These are phyloP conservation scores for Saccharomycopsis hybrid DNA, from an alignment of 1,139 yeast genomes.

Conservation along the genomic window DNA sequence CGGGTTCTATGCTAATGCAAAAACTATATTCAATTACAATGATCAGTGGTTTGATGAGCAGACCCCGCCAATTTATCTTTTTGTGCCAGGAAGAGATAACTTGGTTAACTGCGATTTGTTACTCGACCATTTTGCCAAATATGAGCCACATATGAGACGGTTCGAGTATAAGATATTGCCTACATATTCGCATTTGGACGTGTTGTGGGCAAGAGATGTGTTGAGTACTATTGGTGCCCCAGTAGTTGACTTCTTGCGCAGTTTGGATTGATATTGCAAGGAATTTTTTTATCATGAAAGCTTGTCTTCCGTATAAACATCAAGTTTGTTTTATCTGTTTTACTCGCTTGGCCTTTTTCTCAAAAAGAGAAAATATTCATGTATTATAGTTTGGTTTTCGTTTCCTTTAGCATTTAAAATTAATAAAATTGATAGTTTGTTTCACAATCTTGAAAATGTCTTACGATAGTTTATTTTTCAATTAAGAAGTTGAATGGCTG, in stretches of 20 bases:
- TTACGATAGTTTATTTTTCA: too few species aligned
- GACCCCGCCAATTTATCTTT: conserved; percentile 49
- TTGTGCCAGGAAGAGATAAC: conserved; percentile 57
- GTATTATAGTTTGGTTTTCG: too few species aligned
- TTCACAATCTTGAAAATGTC: too few species aligned
- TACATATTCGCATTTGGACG: conserved; percentile 82
- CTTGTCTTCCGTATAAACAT: too few species aligned
- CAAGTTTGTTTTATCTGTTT: too few species aligned
- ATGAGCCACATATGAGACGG: conserved; percentile 40
- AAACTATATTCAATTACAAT: conserved; percentile 48
- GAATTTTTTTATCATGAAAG: too few species aligned
- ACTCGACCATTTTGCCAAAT: conserved; percentile 42
- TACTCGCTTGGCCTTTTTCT: too few species aligned
- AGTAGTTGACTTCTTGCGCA: conserved; percentile 26
- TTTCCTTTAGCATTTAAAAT: too few species aligned
- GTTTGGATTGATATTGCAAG: too few species aligned
- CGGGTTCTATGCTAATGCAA: conserved; percentile 45
- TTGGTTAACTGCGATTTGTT: conserved; percentile 62
- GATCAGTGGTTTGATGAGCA: conserved; percentile 48
- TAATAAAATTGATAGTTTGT: too few species aligned
- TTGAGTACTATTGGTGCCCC: conserved; percentile 45
- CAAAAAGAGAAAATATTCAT: too few species aligned
- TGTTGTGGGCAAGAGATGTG: conserved; percentile 81
- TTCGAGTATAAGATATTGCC: conserved; percentile 37
- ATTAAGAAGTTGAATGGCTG: too few species aligned